These are phyloP conservation scores for Tylopilus sp. DNA, from an alignment of 768 basidiomycete species.

Conservation along the genomic window DNA sequence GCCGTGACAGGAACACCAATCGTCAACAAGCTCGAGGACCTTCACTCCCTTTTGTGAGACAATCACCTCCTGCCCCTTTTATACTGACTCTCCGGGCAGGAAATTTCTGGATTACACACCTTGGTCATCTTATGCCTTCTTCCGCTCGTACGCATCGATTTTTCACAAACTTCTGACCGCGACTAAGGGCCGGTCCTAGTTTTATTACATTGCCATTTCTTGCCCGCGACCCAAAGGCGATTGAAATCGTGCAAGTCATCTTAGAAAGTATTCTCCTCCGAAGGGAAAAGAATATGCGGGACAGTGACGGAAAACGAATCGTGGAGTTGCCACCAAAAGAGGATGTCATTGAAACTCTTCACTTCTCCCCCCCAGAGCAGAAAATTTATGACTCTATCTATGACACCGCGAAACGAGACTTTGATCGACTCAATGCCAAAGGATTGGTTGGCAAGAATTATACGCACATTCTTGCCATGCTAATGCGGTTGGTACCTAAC, in stretches of 20 bases:
- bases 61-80: slow-evolving; percentile 35
- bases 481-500: slow-evolving; percentile 69
- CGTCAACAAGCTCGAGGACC: slow-evolving; percentile 88
- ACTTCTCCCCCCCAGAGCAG: slow-evolving; percentile 75
- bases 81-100: slow-evolving; percentile 35
- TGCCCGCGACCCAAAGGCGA: slow-evolving; percentile 85
- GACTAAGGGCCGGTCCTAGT: slow-evolving; percentile 35
- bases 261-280: slow-evolving; percentile 84
- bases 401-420: slow-evolving; percentile 71
- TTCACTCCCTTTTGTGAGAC: slow-evolving; percentile 83
- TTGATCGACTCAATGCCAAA: slow-evolving; percentile 74
- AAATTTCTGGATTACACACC: slow-evolving; percentile 77
- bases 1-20: slow-evolving; percentile 95
- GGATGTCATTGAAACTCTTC: slow-evolving; percentile 69
- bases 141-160: slow-evolving; percentile 64
- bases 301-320: slow-evolving; percentile 80
- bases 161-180: neutral
- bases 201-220: slow-evolving; percentile 93
- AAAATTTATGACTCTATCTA: slow-evolving; percentile 90
- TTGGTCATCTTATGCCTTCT: slow-evolving; percentile 84
- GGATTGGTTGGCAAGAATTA: slow-evolving; percentile 79
- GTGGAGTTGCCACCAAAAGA: slow-evolving; percentile 88
- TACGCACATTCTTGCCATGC: slow-evolving; percentile 88
- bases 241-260: slow-evolving; percentile 94
- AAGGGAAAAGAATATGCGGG: slow-evolving; percentile 91